phyloP scores from a whole-genome alignment of 805 yeast species.

The Schizosaccharomyces japonicus region DNA sequence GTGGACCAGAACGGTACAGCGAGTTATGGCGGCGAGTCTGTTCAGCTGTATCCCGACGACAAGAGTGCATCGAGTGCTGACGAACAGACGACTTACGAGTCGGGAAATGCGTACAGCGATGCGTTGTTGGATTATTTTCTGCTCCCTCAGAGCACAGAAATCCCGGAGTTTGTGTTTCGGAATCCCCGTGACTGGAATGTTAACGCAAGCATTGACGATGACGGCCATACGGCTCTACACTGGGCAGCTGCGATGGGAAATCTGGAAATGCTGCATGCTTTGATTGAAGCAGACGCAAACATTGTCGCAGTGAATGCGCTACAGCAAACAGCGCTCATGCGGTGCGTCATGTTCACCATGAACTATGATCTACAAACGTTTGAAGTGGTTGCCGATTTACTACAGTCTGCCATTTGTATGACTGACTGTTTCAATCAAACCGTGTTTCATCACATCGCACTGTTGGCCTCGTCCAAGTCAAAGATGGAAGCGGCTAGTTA shows the following conservation, averaged over 20 bases:
- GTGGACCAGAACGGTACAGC: too few species aligned
- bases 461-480: conserved; percentile 35
- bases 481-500: conserved; percentile 62
- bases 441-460: conserved; percentile 66
- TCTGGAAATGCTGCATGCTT: conserved; percentile 46
- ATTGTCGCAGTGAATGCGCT: conserved; percentile 32
- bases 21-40: too few species aligned
- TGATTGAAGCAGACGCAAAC: conserved; percentile 55
- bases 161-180: conserved; percentile 42
- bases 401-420: conserved; percentile 55
- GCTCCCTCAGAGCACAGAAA: conserved; percentile 30
- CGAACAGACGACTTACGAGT: too few species aligned
- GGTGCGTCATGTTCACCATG: conserved; percentile 69
- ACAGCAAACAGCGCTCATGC: conserved; percentile 73
- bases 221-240: conserved; percentile 83
- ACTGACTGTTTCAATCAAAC: conserved; percentile 52
- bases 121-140: conserved; percentile 30
- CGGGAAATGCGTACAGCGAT: conserved; percentile 22
- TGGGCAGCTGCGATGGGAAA: conserved; percentile 97
- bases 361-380: conserved; percentile 63
- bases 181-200: conserved; percentile 46
- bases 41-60: too few species aligned
- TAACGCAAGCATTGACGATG: conserved; percentile 69
- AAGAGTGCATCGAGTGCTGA: too few species aligned
- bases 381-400: conserved; percentile 48